A percentile compares a stretch with the other conserved stretches of the same genome.
Evolutionary conservation across 805 yeast species (phyloP).

Genomic region (Maudiozyma bulderi): DNA sequence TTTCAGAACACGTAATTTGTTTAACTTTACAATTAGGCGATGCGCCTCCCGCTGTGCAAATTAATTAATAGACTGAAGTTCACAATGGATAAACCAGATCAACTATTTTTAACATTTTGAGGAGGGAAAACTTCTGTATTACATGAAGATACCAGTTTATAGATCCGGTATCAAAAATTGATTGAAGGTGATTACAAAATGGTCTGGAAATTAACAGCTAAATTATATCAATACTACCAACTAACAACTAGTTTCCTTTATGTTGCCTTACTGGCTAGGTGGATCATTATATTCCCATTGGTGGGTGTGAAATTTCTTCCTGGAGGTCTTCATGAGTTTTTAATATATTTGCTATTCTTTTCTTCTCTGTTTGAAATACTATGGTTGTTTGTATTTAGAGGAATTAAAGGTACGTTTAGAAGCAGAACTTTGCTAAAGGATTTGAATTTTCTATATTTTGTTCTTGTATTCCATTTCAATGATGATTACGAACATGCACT

Average conservation of each 20-base stretch:
- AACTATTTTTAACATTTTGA: no score
- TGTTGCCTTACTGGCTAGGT: conserved; percentile 32
- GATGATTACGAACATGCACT: conserved; percentile 28
- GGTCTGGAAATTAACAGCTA: conserved; percentile 6
- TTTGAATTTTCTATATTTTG: conserved; percentile 22
- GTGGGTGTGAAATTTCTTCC: conserved; percentile 59
- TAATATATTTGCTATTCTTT: conserved; percentile 23
- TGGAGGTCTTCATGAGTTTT: conserved; percentile 64
- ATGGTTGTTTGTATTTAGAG: conserved; percentile 21
- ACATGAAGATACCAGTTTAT: no score
- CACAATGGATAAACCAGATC: no score
- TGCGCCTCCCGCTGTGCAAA: no score
- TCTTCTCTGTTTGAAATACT: conserved; percentile 15
- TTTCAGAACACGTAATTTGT: neutral
- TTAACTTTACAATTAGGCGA: no score
- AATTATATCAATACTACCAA: conserved; percentile 23
- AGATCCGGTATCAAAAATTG: no score
- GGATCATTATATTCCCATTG: conserved; percentile 46
- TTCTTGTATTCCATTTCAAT: conserved; percentile 20
- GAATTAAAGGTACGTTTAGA: conserved; percentile 9
- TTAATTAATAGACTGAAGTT: no score
- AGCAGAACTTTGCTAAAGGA: conserved; percentile 19
- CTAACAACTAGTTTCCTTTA: conserved; percentile 19
- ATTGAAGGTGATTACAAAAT: neutral
- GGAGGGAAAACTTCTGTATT: no score